Evolutionary conservation across 139 green algal species (phyloP).

Genomic region (Coccomyxa sp.): DNA sequence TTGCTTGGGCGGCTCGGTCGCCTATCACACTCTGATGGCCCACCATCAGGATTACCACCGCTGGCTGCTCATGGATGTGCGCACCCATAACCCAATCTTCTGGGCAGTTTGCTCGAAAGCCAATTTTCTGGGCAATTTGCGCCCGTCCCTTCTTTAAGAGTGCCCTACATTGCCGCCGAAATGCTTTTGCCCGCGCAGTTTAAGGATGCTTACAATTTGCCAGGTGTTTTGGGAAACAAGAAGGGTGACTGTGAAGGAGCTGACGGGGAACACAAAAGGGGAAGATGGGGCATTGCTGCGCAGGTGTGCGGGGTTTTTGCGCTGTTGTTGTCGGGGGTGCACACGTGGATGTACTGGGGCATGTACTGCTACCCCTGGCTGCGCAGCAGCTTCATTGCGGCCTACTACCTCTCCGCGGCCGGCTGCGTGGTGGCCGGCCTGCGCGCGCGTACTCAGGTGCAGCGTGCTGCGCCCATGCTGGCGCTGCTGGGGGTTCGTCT

Average conservation of each 20-base stretch:
- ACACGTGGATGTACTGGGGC: slow-evolving; percentile 24
- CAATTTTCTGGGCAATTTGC: too few species aligned
- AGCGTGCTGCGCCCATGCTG: slow-evolving; percentile 28
- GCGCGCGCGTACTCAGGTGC: background rate
- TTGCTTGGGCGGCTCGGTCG: slow-evolving; percentile 33
- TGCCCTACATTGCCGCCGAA: too few species aligned
- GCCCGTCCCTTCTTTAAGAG: too few species aligned
- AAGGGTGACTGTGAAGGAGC: too few species aligned
- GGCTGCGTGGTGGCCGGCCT: slow-evolving; percentile 12
- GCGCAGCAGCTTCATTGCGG: background rate
- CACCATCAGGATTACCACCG: slow-evolving; percentile 35
- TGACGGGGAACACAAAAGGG: background rate
- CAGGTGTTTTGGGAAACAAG: too few species aligned
- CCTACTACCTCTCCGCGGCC: slow-evolving; percentile 17
- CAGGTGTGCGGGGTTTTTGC: slow-evolving; percentile 47
- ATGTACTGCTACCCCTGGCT: slow-evolving; percentile 30
- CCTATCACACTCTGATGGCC: slow-evolving; percentile 43
- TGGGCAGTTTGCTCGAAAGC: too few species aligned
- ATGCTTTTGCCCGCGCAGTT: too few species aligned
- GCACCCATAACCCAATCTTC: background rate
- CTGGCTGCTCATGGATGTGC: slow-evolving; percentile 37
- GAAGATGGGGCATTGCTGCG: background rate
- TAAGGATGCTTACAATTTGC: too few species aligned
- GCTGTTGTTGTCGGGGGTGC: slow-evolving; percentile 29
- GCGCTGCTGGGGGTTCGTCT: slow-evolving; percentile 21